These are phyloP conservation scores for Backusella australiensis DNA, from an alignment of 192 early-diverging fungal genomes.

Conservation along the genomic window DNA sequence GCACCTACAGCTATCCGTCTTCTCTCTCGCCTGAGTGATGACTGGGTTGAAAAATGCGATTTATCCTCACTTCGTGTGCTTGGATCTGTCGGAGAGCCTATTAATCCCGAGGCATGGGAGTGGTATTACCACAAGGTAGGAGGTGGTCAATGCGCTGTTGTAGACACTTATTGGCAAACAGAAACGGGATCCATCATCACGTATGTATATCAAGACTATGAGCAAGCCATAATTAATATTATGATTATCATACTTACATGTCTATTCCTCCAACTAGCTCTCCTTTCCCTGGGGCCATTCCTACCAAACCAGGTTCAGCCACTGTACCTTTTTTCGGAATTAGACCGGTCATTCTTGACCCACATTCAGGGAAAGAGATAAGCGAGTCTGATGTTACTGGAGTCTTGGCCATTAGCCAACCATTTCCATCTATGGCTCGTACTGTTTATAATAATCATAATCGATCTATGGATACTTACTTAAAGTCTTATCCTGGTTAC, in stretches of 20 bases:
- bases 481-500: constrained; percentile 85
- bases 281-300: constrained; percentile 81
- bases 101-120: constrained; percentile 96
- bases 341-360: constrained; percentile 80
- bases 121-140: constrained; percentile 95
- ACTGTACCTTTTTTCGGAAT: constrained; percentile 98
- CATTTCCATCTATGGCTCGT: constrained; percentile 93
- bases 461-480: constrained; percentile 91
- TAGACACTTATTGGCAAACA: constrained; percentile 96
- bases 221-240: too few species aligned
- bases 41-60: constrained; percentile 74
- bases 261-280: constrained; percentile 27
- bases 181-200: constrained; percentile 95
- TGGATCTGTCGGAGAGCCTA: constrained; percentile 96
- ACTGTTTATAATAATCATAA: constrained; percentile 91
- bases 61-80: constrained; percentile 84
- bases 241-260: background rate
- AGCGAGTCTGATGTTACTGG: constrained; percentile 82
- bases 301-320: constrained; percentile 95
- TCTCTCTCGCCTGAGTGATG: constrained; percentile 80
- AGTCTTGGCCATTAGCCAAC: constrained; percentile 81
- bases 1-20: constrained; percentile 96
- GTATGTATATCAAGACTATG: background rate
- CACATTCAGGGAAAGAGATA: constrained; percentile 81
- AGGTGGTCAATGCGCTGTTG: constrained; percentile 81